Evolutionary conservation across 2,329 filamentous ascomycete genomes (phyloP), one percentile per base, ranked within the genome.

Genomic region (Zasmidium cellare): DNA sequence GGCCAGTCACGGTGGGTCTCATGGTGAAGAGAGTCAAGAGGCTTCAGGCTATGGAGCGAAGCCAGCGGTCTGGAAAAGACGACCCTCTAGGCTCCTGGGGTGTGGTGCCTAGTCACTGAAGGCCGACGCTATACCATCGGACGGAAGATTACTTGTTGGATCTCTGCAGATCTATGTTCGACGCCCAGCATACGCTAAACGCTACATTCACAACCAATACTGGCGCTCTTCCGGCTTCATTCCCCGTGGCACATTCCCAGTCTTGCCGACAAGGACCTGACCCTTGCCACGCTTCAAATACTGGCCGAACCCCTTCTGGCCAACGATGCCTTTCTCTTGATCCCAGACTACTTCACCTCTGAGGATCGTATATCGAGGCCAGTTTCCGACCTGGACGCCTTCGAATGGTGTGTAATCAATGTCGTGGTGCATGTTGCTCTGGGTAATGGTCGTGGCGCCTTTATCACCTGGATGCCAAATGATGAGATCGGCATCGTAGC

Each of bases 401-500:
- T 87, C 84, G 63, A 82, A 87, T 0, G 84, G 84, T 9, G 84
- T 86, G 65, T 87, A 86, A 65, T 87, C 84, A 2, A 85, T 80
- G 59, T 83, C 77, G 67, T 87, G 84, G 69, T 87, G 84, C 61
- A 87, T 68, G 72, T 81, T 80, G 3, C 59, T 61, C 49, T 79
- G 76, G 24, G 65, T 69, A n/a, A 76, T 67, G 1, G 60, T 63
- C 31, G 71, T 71, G 0, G 61, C 59, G 14, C 65, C 67, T 24
- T 60, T 64, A 16, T 59, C 56, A 0, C 56, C 64, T 14, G 72
- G 71, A 66, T 78, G 75, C 76, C 76, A 76, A 41, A 79, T 75
- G 14, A 76, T 71, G 11, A 79, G 56, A 59, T 79, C 77, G 1
- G 77, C 77, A 62, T 79, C 77, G 53, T 73, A 74, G 1, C 75